Conservation (phyloP, 805 yeast genomes). For the Kuraishia borneana region DNA sequence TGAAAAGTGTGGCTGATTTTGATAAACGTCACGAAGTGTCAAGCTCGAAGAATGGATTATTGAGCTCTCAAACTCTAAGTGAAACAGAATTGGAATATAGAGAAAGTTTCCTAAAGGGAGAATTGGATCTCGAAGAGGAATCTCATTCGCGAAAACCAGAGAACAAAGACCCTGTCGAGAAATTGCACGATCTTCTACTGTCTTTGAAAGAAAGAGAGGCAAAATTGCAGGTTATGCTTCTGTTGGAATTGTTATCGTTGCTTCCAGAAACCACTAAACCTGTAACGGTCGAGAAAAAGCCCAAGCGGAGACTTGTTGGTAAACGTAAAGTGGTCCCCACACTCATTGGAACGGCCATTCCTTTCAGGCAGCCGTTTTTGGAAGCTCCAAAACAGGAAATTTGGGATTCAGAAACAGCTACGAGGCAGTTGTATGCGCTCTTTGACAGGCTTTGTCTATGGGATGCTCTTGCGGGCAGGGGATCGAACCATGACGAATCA, state of each 20-base stretch:
- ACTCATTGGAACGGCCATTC: constrained; percentile 14
- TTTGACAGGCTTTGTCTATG: constrained; percentile 20
- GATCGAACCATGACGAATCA: constrained; percentile 14
- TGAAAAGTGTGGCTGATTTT: constrained; percentile 9
- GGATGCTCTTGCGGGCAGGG: constrained; percentile 18
- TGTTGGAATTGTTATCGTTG: constrained; percentile 14
- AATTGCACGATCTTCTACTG: constrained; percentile 4
- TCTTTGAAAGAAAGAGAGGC: constrained; percentile 15
- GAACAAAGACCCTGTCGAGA: constrained; percentile 2
- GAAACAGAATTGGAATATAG: background rate
- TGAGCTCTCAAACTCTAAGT: background rate
- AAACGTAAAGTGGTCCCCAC: constrained; percentile 19
- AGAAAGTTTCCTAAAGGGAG: background rate
- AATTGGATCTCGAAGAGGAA: constrained; percentile 1
- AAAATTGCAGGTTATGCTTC: constrained; percentile 16
- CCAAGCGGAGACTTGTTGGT: constrained; percentile 11
- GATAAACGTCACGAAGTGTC: constrained; percentile 8
- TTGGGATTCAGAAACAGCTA: background rate
- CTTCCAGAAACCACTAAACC: constrained; percentile 1
- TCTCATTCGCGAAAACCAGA: background rate
- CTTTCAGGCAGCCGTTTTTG: background rate
- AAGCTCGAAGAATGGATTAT: background rate
- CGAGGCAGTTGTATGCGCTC: constrained; percentile 3
- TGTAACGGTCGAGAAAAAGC: background rate
- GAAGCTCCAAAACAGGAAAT: background rate